These are phyloP conservation scores for Hippophae tibetana DNA, from an alignment of 306 rosid genomes.

Conservation along the genomic window DNA sequence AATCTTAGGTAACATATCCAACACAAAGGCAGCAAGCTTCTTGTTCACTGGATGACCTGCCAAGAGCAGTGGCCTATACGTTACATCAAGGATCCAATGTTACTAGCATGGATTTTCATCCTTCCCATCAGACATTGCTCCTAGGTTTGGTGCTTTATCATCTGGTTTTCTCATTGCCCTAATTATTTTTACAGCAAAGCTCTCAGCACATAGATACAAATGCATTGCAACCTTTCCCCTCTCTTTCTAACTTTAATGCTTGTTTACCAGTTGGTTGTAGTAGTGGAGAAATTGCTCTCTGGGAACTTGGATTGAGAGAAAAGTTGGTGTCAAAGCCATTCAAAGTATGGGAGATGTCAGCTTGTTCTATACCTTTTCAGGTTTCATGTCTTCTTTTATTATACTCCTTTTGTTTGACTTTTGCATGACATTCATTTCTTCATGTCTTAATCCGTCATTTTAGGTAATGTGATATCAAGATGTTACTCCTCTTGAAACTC, in stretches of 20 bases:
- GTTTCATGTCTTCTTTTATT: conserved; percentile 23
- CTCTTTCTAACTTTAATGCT: conserved; percentile 7
- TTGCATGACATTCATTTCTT: conserved; percentile 13
- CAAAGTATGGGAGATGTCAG: conserved; percentile 59
- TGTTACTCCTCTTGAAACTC: not conserved
- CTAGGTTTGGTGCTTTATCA: conserved; percentile 44
- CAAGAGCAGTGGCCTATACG: conserved; percentile 60
- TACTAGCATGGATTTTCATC: conserved; percentile 97
- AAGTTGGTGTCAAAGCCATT: conserved; percentile 67
- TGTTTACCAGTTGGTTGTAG: conserved; percentile 60
- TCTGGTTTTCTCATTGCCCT: not conserved
- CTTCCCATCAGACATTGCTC: conserved; percentile 58
- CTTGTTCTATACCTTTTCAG: conserved; percentile 59
- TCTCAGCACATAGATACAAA: not conserved
- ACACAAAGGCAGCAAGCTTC: conserved; percentile 50
- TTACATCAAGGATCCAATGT: conserved; percentile 72
- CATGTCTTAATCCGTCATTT: conserved; percentile 7
- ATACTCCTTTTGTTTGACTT: conserved; percentile 5
- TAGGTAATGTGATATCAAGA: not conserved
- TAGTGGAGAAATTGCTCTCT: conserved; percentile 69
- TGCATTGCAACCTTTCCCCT: not conserved
- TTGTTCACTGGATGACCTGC: conserved; percentile 70
- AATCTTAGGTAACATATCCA: conserved; percentile 58
- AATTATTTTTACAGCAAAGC: too few relatives aligned
- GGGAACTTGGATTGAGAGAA: conserved; percentile 64